Evolutionary conservation across 805 yeast species (phyloP).

Genomic region (Nakazawaea laoshanensis): DNA sequence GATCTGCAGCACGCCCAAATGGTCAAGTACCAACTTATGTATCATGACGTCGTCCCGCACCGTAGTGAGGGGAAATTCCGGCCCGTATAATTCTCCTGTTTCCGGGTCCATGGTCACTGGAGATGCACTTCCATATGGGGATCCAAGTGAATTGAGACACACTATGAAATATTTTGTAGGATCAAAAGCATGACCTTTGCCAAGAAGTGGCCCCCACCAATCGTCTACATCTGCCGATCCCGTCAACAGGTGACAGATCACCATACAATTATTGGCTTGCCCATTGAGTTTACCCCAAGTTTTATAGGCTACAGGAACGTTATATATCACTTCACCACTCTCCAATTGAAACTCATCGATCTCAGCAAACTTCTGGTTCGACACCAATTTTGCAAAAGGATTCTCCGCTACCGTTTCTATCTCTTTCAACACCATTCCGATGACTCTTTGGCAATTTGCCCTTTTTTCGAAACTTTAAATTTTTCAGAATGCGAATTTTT

Average conservation of each 20-base stretch:
- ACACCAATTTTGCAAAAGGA: constrained; percentile 61
- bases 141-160: constrained; percentile 88
- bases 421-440: too few relatives aligned
- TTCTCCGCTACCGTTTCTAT: too few relatives aligned
- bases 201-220: constrained; percentile 98
- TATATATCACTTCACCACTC: constrained; percentile 62
- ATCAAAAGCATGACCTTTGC: constrained; percentile 82
- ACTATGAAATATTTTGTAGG: constrained; percentile 80
- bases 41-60: constrained; percentile 87
- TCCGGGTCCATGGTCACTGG: constrained; percentile 79
- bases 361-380: constrained; percentile 69
- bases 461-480: too few relatives aligned
- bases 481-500: too few relatives aligned
- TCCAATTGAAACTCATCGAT: constrained; percentile 72
- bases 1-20: constrained; percentile 62
- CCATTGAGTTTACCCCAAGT: constrained; percentile 87
- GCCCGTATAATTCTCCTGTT: constrained; percentile 77
- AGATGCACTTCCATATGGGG: constrained; percentile 94
- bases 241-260: constrained; percentile 93
- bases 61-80: constrained; percentile 89
- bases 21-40: constrained; percentile 68
- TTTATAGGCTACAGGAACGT: constrained; percentile 91
- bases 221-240: constrained; percentile 94
- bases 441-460: too few relatives aligned
- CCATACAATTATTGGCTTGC: constrained; percentile 63